Evolutionary conservation across 768 basidiomycete species (phyloP).

Genomic region (Boletellus ananiceps): DNA sequence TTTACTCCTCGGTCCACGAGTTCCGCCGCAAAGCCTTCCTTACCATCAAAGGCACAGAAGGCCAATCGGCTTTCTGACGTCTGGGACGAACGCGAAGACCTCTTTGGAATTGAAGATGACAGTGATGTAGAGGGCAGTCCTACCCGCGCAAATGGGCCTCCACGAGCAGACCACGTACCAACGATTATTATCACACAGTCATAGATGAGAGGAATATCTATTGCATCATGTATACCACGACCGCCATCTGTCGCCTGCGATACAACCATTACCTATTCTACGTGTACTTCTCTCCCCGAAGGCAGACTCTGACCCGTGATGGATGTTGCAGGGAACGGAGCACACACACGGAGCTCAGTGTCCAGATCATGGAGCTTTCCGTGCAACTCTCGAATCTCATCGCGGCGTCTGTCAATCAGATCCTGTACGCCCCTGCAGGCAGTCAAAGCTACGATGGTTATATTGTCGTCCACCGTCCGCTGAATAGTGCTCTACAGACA

Average conservation of each 20-base stretch:
- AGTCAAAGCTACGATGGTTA: slow-evolving; percentile 46
- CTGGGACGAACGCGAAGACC: slow-evolving; percentile 77
- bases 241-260: slow-evolving; percentile 7
- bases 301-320: neutral
- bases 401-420: slow-evolving; percentile 37
- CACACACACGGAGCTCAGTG: slow-evolving; percentile 23
- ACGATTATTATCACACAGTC: slow-evolving; percentile 26
- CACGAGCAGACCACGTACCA: slow-evolving; percentile 17
- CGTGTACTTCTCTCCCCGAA: slow-evolving; percentile 1
- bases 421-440: slow-evolving; percentile 45
- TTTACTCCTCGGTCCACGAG: slow-evolving; percentile 22
- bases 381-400: slow-evolving; percentile 41
- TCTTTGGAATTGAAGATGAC: slow-evolving; percentile 64
- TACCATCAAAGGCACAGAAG: slow-evolving; percentile 27
- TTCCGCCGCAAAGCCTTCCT: slow-evolving; percentile 17
- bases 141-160: slow-evolving; percentile 2
- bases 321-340: slow-evolving; percentile 8
- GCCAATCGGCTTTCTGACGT: slow-evolving; percentile 49
- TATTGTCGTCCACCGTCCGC: slow-evolving; percentile 46
- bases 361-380: slow-evolving; percentile 42
- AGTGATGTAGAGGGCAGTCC: slow-evolving; percentile 49
- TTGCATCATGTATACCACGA: slow-evolving; percentile 26
- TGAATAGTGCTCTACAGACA: slow-evolving; percentile 43
- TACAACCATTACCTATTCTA: slow-evolving; percentile 11
- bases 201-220: slow-evolving; percentile 20